Evolutionary conservation across 2,329 filamentous ascomycete species (phyloP), one percentile per base, ranked within the genome.

Genomic region (Myriosclerotinia scirpicola): DNA sequence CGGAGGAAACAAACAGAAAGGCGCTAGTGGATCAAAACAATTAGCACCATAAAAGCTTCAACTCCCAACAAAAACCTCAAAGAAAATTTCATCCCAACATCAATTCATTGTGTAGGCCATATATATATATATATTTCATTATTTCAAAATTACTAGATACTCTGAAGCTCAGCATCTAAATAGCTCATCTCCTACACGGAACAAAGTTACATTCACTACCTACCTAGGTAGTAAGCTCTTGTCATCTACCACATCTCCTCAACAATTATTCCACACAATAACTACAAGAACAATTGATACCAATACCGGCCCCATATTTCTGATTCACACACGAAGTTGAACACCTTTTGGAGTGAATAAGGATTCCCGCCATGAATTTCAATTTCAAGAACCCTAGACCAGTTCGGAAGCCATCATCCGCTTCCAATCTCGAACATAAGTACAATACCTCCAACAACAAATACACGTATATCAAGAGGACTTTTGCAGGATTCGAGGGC

Each of bases 391-490:
- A 1, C 5, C 2, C 44, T 12, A 46, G 17, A 3, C 20, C 26
- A 22, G 17, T n/a, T 0, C 6, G 9, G 36, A 44, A 9, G n/a
- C 26, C 4, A 8, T 1, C 9, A 59, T 1, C 3, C 5, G 1
- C 9, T 36, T 36, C 1, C 2, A 14, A 9, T 34, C 2, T 9
- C 17, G 5, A 15, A 15, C 11, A 12, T 12, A 1, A 30, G 1
- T 5, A 15, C 17, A 3, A 14, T 20, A n/a, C 17, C 5, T 3
- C 7, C 1, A 2, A 0, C 15, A 44, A 8, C 5, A 2, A 0
- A n/a, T 12, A 17, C 17, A 12, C 17, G 2, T 8, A 44, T 46
- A 22, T 0, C 6, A 9, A 22, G 22, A 36, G 42, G 5, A 5
- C 0, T 0, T 14, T n/a, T 46, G 9, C 2, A 11, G 30, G 38